Conservation (phyloP, 768 basidiomycete species). For the Nidularia pulvinata region DNA sequence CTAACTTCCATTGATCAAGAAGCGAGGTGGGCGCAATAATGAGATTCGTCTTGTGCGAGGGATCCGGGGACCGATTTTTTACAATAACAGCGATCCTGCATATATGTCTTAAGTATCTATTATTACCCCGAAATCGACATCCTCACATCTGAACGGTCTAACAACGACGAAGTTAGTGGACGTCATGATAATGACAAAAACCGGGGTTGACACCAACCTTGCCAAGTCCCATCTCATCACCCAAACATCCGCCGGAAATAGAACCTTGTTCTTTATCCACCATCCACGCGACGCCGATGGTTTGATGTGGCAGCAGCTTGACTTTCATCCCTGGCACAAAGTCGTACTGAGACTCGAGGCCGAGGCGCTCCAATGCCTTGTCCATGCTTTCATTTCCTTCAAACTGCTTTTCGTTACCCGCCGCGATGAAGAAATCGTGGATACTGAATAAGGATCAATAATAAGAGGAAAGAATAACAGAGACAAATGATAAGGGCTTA, state of each 20-base stretch:
- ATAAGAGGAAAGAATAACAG: not conserved
- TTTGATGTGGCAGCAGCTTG: conserved; percentile 59
- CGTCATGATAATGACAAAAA: not conserved
- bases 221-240: not conserved
- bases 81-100: conserved; percentile 52
- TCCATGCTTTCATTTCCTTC: conserved; percentile 53
- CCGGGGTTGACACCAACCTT: not conserved
- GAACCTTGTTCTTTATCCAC: conserved; percentile 30
- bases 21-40: conserved; percentile 61
- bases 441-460: not conserved
- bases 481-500: not conserved
- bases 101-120: not conserved
- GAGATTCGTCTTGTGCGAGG: conserved; percentile 52
- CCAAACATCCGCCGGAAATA: conserved; percentile 22
- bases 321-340: conserved; percentile 50
- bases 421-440: conserved; percentile 24
- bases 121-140: not conserved
- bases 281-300: conserved; percentile 56
- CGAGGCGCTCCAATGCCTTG: conserved; percentile 45
- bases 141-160: not conserved
- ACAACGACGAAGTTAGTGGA: not conserved
- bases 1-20: conserved; percentile 57
- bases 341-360: conserved; percentile 36
- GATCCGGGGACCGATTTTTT: conserved; percentile 44
- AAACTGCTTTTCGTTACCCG: conserved; percentile 48